Conservation (phyloP, 257 asterid species). For the Solanum sejunctum region DNA sequence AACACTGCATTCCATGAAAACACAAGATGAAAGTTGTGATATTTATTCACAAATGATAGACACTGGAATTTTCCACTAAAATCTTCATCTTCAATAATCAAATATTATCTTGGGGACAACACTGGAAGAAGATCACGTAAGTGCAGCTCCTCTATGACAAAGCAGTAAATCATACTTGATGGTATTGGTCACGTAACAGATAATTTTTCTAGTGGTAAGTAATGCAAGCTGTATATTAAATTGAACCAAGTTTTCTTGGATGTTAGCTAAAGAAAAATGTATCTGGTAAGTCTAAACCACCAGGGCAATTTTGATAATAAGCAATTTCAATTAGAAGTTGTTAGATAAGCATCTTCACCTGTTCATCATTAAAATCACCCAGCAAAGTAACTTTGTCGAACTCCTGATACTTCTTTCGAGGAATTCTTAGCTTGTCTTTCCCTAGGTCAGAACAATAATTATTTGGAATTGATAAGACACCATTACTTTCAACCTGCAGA, state of each 20-base stretch:
- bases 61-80: neutral
- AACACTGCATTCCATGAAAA: neutral
- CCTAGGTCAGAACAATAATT: constrained; percentile 28
- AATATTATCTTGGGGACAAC: neutral
- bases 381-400: constrained; percentile 30
- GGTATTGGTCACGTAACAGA: neutral
- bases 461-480: constrained; percentile 38
- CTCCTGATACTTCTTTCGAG: constrained; percentile 27
- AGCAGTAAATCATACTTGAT: neutral
- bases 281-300: neutral
- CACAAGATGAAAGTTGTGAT: neutral
- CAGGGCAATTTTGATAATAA: neutral
- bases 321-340: neutral
- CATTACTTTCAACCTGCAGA: constrained; percentile 76
- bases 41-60: neutral
- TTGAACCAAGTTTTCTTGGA: neutral
- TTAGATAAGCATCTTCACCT: constrained; percentile 24
- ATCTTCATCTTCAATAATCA: neutral
- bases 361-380: constrained; percentile 66
- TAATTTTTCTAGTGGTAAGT: neutral
- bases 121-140: neutral
- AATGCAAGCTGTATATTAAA: neutral
- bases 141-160: neutral
- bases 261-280: neutral
- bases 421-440: constrained; percentile 22